A percentile compares a stretch with the other conserved stretches of the same genome.
These are phyloP conservation scores for Eimeria tenella DNA, from an alignment of 169 alveolate species.

Conservation along the genomic window DNA sequence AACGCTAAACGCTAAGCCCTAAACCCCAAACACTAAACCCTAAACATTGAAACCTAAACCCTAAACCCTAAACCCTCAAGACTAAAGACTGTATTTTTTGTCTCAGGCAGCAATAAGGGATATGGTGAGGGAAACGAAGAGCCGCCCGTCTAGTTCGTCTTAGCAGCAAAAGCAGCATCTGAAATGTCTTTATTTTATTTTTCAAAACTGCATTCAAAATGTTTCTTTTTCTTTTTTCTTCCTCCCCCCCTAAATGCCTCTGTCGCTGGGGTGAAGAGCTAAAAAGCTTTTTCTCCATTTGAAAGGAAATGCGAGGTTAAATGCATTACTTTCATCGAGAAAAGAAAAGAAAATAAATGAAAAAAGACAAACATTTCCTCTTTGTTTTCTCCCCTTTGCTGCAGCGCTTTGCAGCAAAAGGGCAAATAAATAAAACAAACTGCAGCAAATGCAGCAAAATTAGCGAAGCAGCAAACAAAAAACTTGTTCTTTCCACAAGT, in stretches of 20 bases:
- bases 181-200: no score
- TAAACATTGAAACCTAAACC: not conserved
- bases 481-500: conserved; percentile 42
- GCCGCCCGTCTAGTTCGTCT: not conserved
- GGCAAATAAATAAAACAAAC: not conserved
- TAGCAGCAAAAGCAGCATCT: no score
- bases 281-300: no score
- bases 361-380: not conserved
- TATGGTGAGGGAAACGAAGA: conserved; percentile 56
- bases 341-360: not conserved
- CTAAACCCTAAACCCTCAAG: not conserved
- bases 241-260: not conserved
- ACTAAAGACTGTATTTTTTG: not conserved
- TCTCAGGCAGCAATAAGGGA: conserved; percentile 66
- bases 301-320: no score
- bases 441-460: not conserved
- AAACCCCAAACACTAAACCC: not conserved
- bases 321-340: not conserved
- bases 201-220: no score
- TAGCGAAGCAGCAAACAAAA: conserved; percentile 11
- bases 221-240: not conserved
- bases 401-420: no score
- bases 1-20: not conserved
- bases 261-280: no score
- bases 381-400: no score